These are phyloP conservation scores for Ampelomyces quisqualis DNA, from an alignment of 2,329 filamentous ascomycete genomes.

Conservation along the genomic window DNA sequence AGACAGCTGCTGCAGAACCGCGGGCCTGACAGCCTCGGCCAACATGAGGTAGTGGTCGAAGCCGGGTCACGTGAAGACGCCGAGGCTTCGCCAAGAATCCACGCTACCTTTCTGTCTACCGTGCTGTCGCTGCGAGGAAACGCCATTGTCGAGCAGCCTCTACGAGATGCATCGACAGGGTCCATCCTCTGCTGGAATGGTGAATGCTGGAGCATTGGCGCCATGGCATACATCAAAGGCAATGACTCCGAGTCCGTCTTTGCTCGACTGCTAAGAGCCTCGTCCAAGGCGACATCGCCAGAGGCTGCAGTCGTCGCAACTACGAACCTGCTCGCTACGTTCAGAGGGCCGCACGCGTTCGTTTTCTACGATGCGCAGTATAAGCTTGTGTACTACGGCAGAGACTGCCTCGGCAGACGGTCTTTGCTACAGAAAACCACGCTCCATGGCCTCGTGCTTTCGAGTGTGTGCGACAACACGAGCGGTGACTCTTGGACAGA, in stretches of 20 bases:
- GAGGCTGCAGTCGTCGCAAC: slow-evolving; percentile 13
- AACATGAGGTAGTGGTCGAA: slow-evolving; percentile 18
- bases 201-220: slow-evolving; percentile 80
- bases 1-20: slow-evolving; percentile 32
- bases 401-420: slow-evolving; percentile 83
- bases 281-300: background rate
- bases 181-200: slow-evolving; percentile 95
- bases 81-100: slow-evolving; percentile 24
- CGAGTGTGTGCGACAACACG: slow-evolving; percentile 42
- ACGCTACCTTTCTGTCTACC: slow-evolving; percentile 71
- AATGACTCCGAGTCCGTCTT: slow-evolving; percentile 80
- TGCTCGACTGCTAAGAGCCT: slow-evolving; percentile 52
- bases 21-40: slow-evolving; percentile 35
- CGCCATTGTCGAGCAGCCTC: slow-evolving; percentile 70
- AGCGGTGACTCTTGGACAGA: slow-evolving; percentile 64
- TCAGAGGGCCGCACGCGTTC: slow-evolving; percentile 80
- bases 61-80: background rate
- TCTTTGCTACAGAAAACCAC: slow-evolving; percentile 67
- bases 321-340: slow-evolving; percentile 26
- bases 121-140: slow-evolving; percentile 87
- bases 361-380: slow-evolving; percentile 70
- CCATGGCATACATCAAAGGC: slow-evolving; percentile 58
- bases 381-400: slow-evolving; percentile 71
- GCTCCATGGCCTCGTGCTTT: slow-evolving; percentile 46
- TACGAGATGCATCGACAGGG: slow-evolving; percentile 57